Base-by-base conservation (phyloP, 2,329 filamentous ascomycete species). In the Zasmidium citrigriseum region DNA sequence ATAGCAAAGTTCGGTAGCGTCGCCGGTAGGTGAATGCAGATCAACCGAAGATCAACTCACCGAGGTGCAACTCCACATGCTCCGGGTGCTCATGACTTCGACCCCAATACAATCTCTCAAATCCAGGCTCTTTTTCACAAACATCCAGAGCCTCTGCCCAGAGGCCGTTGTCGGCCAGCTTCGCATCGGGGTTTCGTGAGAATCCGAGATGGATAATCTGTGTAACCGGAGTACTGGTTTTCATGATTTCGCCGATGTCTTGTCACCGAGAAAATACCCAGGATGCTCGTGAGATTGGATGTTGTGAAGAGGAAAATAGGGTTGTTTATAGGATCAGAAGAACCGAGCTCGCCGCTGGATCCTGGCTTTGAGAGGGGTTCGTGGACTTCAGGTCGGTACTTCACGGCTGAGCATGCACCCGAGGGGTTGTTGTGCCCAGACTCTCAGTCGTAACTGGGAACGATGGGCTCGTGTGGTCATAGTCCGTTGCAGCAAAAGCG, bases 131-230 rank as follows among this genome's bases (percentile, higher is more conserved):
- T n/a, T 38, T 20, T 18, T 49, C 52, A 25, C 46, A 52, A 24
- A 24, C 14, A 25, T 62, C 54, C 12, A 62, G 24, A 4, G 46
- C 52, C 18, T 56, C 44, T 25, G 58, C 48, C 56, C 56, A 59
- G 38, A 47, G 41, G 16, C 24, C 23, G 20, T 50, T 23, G 38
- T 56, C 54, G 47, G 50, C 53, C 1, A 62, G 29, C 12, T 50
- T 38, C 24, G 23, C 46, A 11, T 44, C 51, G 27, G 54, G 52
- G 44, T 58, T 41, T 18, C n/a, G 52, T 23, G 4, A 20, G 50
- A 49, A 52, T 7, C 49, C 46, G 54, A 62, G 41, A 46, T 59
- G 57, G 18, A 59, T 48, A 46, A 62, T 59, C 41, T 62, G 59
- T 18, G 59, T 62, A 48, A 57, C 29, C 16, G 34, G 46, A 11